phyloP scores from a whole-genome alignment of 2,329 filamentous ascomycete genomes.

The Westerdykella sp. region DNA sequence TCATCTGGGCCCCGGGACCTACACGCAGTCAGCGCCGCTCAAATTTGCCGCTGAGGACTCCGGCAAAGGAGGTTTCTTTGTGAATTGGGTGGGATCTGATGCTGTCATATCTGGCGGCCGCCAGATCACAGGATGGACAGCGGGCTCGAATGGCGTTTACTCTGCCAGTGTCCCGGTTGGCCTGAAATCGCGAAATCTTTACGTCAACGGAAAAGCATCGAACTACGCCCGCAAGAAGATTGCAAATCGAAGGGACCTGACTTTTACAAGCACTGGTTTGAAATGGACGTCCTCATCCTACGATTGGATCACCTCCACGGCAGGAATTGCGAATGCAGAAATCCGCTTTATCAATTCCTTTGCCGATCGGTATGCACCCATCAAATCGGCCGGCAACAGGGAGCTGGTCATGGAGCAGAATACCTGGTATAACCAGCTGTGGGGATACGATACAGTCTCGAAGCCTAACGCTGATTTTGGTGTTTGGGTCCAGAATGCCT shows the following conservation, averaged over 20 bases:
- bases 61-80: constrained; percentile 7
- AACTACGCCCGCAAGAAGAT: constrained; percentile 12
- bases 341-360: constrained; percentile 14
- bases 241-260: constrained; percentile 9
- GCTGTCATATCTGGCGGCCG: constrained; percentile 8
- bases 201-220: constrained; percentile 12
- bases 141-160: constrained; percentile 9
- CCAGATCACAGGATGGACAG: constrained; percentile 8
- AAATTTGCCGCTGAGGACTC: constrained; percentile 8
- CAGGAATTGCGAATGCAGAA: constrained; percentile 8
- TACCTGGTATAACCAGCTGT: constrained; percentile 10
- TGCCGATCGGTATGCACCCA: constrained; percentile 10
- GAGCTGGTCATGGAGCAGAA: constrained; percentile 12
- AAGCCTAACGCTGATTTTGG: constrained; percentile 12
- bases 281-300: constrained; percentile 8
- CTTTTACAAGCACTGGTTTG: constrained; percentile 7
- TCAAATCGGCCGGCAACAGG: constrained; percentile 7
- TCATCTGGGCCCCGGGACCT: constrained; percentile 6
- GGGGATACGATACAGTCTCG: constrained; percentile 10
- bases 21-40: constrained; percentile 7
- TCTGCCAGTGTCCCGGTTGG: constrained; percentile 7
- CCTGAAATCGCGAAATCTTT: constrained; percentile 10
- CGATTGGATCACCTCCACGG: constrained; percentile 12
- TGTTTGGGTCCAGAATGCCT: constrained; percentile 13
- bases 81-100: constrained; percentile 8